Base-by-base conservation (phyloP, 805 yeast genomes). In the Lipomyces yamanashiensis region DNA sequence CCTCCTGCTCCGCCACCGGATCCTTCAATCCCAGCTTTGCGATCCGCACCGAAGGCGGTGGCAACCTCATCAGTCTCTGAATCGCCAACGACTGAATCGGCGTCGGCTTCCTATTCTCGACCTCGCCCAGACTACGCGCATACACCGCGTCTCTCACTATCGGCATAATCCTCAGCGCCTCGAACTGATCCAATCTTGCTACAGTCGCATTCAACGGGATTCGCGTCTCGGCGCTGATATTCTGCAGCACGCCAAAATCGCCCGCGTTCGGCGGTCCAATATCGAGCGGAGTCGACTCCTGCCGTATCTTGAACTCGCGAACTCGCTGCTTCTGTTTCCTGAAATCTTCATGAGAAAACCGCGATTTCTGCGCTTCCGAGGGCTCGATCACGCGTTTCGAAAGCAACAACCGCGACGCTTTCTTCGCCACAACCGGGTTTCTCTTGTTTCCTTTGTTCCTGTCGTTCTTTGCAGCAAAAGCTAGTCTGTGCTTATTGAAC, bases 11-110 rank as follows among this genome's bases (percentile, higher is more conserved):
- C 2, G 21, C 48, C 17, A 21, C 57, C n/a, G 43, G 17, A 39
- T 39, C 48, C 7, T 54, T 50, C 17, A 48, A 7, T 28, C 63
- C 59, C 10, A 48, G 52, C 40, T 49, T 41, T 4, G 57, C 56
- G 21, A 36, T 45, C 23, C 62, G 66, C 39, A 57, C 54, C 28
- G 58, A 43, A 49, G 55, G 52, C 44, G 62, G 61, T 21, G 66
- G 63, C 43, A 65, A 62, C 44, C 57, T 64, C 69, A 10, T 70
- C 60, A 62, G 36, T 41, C 58, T 59, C 69, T 84, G 81, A 48
- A 90, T 83, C 5, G 95, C 87, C 6, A 92, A 87, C 3, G 84
- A 80, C 76, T 93, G 99, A 49, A 93, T 89, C 1, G 95, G 90
- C 0, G 97, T 85, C 10, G 98, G 89, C 49, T 69, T 74, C 9